phyloP scores from a whole-genome alignment of 2,329 filamentous ascomycete species.

The Sporothrix globosa region DNA sequence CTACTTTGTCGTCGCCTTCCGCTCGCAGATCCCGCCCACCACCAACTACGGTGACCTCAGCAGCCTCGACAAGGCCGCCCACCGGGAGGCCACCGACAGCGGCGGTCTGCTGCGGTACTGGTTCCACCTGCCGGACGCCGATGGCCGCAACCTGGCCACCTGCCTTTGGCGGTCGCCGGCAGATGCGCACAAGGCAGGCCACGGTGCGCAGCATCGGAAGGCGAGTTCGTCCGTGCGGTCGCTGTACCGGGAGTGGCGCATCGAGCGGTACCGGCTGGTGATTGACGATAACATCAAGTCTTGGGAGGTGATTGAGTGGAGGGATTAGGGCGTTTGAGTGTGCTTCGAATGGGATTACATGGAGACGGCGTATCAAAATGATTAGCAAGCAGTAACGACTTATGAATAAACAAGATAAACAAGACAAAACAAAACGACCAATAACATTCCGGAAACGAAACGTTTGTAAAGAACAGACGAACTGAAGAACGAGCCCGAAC shows the following conservation, averaged over 20 bases:
- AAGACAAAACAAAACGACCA: not conserved
- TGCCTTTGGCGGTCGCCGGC: conserved; percentile 67
- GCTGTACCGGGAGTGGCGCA: conserved; percentile 68
- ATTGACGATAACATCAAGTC: conserved; percentile 65
- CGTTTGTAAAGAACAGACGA: not conserved
- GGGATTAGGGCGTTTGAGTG: not conserved
- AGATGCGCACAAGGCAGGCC: conserved; percentile 62
- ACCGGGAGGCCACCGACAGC: conserved; percentile 75
- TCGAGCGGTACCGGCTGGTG: conserved; percentile 70
- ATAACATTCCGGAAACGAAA: not conserved
- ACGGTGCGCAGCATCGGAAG: conserved; percentile 63
- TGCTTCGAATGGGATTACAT: not conserved
- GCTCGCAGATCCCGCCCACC: conserved; percentile 69
- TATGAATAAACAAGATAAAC: conserved; percentile 1
- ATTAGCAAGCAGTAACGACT: not conserved
- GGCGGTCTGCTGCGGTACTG: conserved; percentile 89
- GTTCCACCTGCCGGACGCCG: conserved; percentile 74
- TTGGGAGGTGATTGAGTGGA: conserved; percentile 60
- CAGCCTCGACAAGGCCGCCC: conserved; percentile 74
- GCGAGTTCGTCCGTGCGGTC: conserved; percentile 67
- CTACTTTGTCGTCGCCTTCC: conserved; percentile 86
- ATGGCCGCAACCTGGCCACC: conserved; percentile 79
- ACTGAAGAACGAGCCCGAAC: too few relatives aligned
- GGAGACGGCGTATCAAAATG: not conserved
- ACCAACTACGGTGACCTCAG: conserved; percentile 71